phyloP scores from a whole-genome alignment of 805 yeast genomes.

The Clavispora carvajalis region DNA sequence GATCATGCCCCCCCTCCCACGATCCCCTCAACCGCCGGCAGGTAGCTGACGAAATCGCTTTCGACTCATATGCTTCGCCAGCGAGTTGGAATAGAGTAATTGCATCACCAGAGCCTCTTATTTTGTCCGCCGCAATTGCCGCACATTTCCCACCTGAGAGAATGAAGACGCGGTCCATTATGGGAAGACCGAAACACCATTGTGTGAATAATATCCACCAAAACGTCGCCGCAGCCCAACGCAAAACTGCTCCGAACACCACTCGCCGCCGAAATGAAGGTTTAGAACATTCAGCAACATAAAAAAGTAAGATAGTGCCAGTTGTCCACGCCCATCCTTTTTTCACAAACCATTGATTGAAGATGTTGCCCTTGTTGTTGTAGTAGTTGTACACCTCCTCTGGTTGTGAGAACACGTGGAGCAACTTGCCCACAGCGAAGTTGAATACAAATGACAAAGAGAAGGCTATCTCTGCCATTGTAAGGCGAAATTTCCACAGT shows the following conservation, averaged over 20 bases:
- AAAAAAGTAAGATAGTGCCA: slow-evolving; percentile 22
- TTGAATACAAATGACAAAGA: slow-evolving; percentile 33
- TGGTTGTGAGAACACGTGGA: slow-evolving; percentile 38
- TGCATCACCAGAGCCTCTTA: too few relatives aligned
- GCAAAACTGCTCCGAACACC: slow-evolving; percentile 18
- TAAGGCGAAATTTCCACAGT: slow-evolving; percentile 3
- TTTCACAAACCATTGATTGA: slow-evolving; percentile 76
- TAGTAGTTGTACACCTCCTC: slow-evolving; percentile 47
- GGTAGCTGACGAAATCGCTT: slow-evolving; percentile 24
- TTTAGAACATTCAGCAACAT: slow-evolving; percentile 11
- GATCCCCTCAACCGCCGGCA: slow-evolving; percentile 45
- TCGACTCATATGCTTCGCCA: slow-evolving; percentile 15
- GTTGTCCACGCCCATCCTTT: slow-evolving; percentile 92
- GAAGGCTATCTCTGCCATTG: slow-evolving; percentile 24
- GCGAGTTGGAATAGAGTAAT: slow-evolving; percentile 1
- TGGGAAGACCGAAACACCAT: slow-evolving; percentile 77
- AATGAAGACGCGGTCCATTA: slow-evolving; percentile 82
- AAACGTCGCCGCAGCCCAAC: slow-evolving; percentile 52
- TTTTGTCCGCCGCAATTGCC: slow-evolving; percentile 10
- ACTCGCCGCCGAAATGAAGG: neutral
- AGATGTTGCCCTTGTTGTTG: slow-evolving; percentile 59
- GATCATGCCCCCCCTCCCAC: slow-evolving; percentile 92
- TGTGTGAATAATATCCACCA: slow-evolving; percentile 91
- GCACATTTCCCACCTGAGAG: slow-evolving; percentile 80
- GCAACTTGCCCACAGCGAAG: slow-evolving; percentile 47